phyloP scores from a whole-genome alignment of 805 yeast genomes.

The Myxozyma kluyveri region DNA sequence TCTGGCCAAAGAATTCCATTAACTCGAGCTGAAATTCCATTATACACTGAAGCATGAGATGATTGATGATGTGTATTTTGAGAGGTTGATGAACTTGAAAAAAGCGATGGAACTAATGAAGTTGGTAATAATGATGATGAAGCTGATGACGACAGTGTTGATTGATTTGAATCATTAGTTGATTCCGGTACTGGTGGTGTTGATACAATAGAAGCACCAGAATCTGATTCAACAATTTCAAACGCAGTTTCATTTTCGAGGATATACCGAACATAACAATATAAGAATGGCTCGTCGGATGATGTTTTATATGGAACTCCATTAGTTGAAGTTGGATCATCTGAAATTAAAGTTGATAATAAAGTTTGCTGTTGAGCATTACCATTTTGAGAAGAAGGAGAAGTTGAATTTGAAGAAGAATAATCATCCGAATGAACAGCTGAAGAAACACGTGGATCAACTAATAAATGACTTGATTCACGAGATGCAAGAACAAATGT shows the following conservation, averaged over 20 bases:
- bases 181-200: background rate
- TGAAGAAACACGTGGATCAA: conserved; percentile 4
- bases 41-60: conserved; percentile 11
- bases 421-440: background rate
- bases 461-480: conserved; percentile 30
- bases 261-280: conserved; percentile 35
- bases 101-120: conserved; percentile 24
- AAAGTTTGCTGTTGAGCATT: conserved; percentile 8
- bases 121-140: conserved; percentile 15
- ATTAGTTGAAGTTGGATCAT: conserved; percentile 17
- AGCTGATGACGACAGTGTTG: background rate
- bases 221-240: conserved; percentile 28
- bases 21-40: conserved; percentile 41
- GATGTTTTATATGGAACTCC: conserved; percentile 19
- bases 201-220: background rate
- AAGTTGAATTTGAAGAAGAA: background rate
- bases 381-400: background rate
- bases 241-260: conserved; percentile 38
- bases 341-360: conserved; percentile 22
- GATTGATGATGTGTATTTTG: conserved; percentile 1
- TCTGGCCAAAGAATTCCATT: conserved; percentile 72
- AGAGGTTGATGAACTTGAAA: conserved; percentile 11
- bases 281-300: conserved; percentile 22
- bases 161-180: background rate
- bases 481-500: conserved; percentile 38